A percentile compares a stretch with the other conserved stretches of the same genome.
Evolutionary conservation across 805 yeast species (phyloP).

Genomic region (Candida insectalens): DNA sequence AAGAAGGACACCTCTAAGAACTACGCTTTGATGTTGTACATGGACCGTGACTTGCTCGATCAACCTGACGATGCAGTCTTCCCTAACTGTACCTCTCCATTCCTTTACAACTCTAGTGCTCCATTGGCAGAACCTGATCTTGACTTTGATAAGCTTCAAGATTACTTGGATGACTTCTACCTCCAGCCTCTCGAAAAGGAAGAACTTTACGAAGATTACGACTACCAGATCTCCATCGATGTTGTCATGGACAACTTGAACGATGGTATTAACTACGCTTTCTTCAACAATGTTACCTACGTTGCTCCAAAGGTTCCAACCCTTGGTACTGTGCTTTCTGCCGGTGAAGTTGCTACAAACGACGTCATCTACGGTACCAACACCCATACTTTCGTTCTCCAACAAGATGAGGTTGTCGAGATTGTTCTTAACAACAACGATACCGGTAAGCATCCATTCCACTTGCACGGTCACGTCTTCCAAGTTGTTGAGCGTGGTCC

Average conservation of each 20-base stretch:
- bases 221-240: slow-evolving; percentile 55
- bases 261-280: slow-evolving; percentile 91
- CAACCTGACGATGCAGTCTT: slow-evolving; percentile 50
- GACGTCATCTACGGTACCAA: slow-evolving; percentile 64
- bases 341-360: slow-evolving; percentile 50
- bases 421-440: slow-evolving; percentile 79
- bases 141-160: slow-evolving; percentile 32
- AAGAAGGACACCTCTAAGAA: slow-evolving; percentile 52
- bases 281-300: slow-evolving; percentile 83
- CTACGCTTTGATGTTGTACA: slow-evolving; percentile 72
- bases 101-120: slow-evolving; percentile 37
- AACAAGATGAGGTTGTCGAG: slow-evolving; percentile 61
- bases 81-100: slow-evolving; percentile 66
- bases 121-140: slow-evolving; percentile 36
- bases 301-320: slow-evolving; percentile 79
- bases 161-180: slow-evolving; percentile 66
- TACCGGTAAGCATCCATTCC: slow-evolving; percentile 96
- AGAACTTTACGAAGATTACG: slow-evolving; percentile 57
- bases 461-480: slow-evolving; percentile 89
- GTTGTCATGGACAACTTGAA: slow-evolving; percentile 78
- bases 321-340: slow-evolving; percentile 63
- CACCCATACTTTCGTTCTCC: slow-evolving; percentile 66
- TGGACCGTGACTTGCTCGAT: slow-evolving; percentile 83
- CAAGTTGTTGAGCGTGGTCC: slow-evolving; percentile 71
- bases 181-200: slow-evolving; percentile 53